These are phyloP conservation scores for Petunia axillaris DNA, from an alignment of 257 asterid genomes.

Conservation along the genomic window DNA sequence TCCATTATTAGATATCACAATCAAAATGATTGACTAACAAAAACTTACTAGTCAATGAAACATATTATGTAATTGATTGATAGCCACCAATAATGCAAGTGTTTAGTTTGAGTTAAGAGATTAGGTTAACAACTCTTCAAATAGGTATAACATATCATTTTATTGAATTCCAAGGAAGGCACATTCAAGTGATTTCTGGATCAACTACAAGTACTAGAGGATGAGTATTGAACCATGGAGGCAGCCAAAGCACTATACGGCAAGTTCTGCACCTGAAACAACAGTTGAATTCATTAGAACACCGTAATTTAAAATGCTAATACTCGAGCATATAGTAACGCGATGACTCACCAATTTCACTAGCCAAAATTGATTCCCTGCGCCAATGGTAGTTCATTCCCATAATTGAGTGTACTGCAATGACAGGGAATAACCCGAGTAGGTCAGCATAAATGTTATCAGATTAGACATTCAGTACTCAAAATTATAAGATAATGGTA, in stretches of 20 bases:
- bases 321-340: background rate
- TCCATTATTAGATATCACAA: background rate
- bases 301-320: background rate
- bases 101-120: slow-evolving; percentile 22
- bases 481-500: background rate
- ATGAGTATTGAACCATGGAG: background rate
- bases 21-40: slow-evolving; percentile 1
- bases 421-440: background rate
- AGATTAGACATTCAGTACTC: background rate
- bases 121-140: slow-evolving; percentile 50
- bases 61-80: background rate
- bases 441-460: background rate
- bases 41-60: background rate
- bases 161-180: slow-evolving; percentile 15
- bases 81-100: slow-evolving; percentile 29
- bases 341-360: slow-evolving; percentile 18
- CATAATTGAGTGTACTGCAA: slow-evolving; percentile 79
- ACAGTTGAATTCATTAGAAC: background rate
- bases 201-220: background rate
- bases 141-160: background rate
- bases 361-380: slow-evolving; percentile 88
- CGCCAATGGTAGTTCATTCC: slow-evolving; percentile 78
- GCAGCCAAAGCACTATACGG: background rate
- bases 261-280: background rate
- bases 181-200: slow-evolving; percentile 5